phyloP scores from a whole-genome alignment of 257 asterid species.

The Solanum sitiens region DNA sequence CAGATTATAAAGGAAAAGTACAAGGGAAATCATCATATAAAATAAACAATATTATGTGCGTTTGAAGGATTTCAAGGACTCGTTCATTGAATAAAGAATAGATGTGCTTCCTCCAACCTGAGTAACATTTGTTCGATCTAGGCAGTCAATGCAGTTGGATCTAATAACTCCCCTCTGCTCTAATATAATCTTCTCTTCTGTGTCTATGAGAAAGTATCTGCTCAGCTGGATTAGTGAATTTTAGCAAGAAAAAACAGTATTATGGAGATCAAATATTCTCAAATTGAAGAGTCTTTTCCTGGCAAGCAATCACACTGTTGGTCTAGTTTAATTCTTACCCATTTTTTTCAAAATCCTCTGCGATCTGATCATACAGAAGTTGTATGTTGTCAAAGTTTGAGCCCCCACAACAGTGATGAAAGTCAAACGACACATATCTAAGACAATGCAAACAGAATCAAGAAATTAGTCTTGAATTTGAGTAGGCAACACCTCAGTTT shows the following conservation, averaged over 20 bases:
- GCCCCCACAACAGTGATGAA: conserved; percentile 75
- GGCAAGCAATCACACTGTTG: conserved; percentile 3
- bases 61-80: not conserved
- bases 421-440: conserved; percentile 89
- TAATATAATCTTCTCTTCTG: conserved; percentile 55
- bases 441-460: conserved; percentile 9
- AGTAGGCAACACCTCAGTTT: not conserved
- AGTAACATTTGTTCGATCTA: conserved; percentile 95
- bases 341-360: conserved; percentile 74
- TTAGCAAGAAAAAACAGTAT: conserved; percentile 29
- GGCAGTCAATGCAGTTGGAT: conserved; percentile 94
- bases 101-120: conserved; percentile 52
- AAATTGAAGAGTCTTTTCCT: conserved; percentile 9
- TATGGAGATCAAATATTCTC: conserved; percentile 32
- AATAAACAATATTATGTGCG: not conserved
- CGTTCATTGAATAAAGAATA: conserved; percentile 4
- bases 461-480: not conserved
- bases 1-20: not conserved
- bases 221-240: conserved; percentile 77
- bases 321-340: conserved; percentile 39
- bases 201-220: conserved; percentile 88
- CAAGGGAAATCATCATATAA: not conserved
- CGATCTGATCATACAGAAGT: conserved; percentile 60
- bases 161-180: conserved; percentile 83
- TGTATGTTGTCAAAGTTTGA: conserved; percentile 76